phyloP scores from a whole-genome alignment of 345 rosid species.

The Pseudoturritis turrita region DNA sequence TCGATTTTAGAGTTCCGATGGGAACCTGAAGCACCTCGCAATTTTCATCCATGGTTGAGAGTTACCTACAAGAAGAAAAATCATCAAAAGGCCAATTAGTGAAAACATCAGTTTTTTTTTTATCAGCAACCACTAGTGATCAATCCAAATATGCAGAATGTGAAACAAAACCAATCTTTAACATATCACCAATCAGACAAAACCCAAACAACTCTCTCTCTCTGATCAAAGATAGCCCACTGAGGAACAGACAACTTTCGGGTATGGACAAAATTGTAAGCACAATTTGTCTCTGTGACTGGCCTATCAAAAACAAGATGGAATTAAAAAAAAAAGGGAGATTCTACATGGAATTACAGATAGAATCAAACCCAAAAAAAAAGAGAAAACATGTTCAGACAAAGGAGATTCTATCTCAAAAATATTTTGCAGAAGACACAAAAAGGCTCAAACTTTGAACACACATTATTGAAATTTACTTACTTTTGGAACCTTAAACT shows the following conservation, averaged over 20 bases:
- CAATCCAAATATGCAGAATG: not conserved
- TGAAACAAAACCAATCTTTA: not conserved
- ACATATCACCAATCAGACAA: not conserved
- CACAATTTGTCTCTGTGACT: constrained; percentile 3
- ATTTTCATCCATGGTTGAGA: not conserved
- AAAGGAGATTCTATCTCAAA: not conserved
- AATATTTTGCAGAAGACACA: not conserved
- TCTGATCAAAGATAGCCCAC: not conserved
- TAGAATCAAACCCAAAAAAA: not conserved
- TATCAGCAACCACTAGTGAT: not conserved
- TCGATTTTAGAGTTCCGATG: not conserved
- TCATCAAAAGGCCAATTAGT: not conserved
- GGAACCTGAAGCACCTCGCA: constrained; percentile 15
- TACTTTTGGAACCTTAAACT: not conserved
- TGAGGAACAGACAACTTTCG: constrained; percentile 14
- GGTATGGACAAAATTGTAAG: constrained; percentile 5
- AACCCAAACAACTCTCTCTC: constrained; percentile 4
- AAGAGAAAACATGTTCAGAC: constrained; percentile 1
- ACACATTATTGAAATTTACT: not conserved
- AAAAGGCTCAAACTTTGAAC: constrained; percentile 5
- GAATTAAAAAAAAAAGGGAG: not conserved
- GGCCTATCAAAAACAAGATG: constrained; percentile 5
- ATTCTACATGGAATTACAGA: not conserved
- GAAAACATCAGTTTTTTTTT: not conserved
- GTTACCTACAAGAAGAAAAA: not conserved